phyloP scores from a whole-genome alignment of 192 early-diverging fungal species.

The Coemansia javaensis region DNA sequence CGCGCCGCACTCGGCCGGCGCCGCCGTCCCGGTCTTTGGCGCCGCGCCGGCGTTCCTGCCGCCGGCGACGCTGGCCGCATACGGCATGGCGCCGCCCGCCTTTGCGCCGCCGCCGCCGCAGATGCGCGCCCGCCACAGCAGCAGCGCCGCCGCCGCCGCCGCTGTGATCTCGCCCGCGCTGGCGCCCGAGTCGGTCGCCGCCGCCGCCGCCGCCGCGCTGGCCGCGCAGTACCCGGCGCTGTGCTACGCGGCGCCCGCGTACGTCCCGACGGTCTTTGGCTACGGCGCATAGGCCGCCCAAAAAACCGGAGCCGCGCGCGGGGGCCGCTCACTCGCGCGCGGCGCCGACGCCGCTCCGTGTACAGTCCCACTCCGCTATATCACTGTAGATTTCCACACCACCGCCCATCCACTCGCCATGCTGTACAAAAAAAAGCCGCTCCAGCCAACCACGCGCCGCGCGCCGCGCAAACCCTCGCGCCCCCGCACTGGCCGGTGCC shows the following conservation, averaged over 20 bases:
- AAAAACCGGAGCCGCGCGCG: background rate
- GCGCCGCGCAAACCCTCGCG: too few relatives aligned
- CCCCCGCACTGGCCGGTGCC: too few relatives aligned
- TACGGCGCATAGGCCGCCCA: slow-evolving; percentile 18
- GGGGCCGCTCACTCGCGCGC: background rate
- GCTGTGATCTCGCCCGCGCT: slow-evolving; percentile 4
- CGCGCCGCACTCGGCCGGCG: background rate
- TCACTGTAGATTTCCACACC: too few relatives aligned
- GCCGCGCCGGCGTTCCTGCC: background rate
- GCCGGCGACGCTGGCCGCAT: background rate
- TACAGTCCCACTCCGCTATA: too few relatives aligned
- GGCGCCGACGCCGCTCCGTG: too few relatives aligned
- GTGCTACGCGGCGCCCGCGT: slow-evolving; percentile 19
- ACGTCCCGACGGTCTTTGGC: slow-evolving; percentile 7
- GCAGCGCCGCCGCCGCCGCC: slow-evolving; percentile 10
- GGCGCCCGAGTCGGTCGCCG: too few relatives aligned
- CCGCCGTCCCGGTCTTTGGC: background rate
- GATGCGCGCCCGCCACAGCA: background rate
- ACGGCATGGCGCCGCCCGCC: background rate
- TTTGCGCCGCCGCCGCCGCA: background rate
- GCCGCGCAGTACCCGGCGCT: slow-evolving; percentile 38
- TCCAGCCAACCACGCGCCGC: too few relatives aligned
- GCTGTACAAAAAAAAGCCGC: background rate
- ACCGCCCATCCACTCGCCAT: background rate
- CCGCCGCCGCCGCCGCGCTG: slow-evolving; percentile 31